Evolutionary conservation across 192 early-diverging fungal genomes (phyloP), one percentile per base, ranked within the genome.

Genomic region (Spinellus fusiger): DNA sequence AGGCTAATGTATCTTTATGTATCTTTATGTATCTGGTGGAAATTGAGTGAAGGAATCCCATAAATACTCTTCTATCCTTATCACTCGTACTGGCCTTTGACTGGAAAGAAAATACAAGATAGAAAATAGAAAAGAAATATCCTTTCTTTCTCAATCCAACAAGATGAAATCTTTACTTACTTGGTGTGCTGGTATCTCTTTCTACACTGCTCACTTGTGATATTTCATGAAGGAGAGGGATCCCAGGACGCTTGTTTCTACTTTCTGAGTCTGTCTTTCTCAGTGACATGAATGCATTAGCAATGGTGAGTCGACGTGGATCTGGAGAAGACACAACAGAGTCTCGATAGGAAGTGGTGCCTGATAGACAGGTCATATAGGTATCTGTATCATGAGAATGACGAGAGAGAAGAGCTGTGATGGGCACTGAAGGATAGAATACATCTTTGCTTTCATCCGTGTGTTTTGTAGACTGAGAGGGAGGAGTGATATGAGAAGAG

Each of bases 301-400:
- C 54, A 16, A 56, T 56, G 10, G 22, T 56, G 25, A 56, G 5
- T 37, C 25, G 34, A 37, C 54, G 32, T 37, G 54, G 54, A 25
- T 37, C 54, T 18, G 54, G 26, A 22, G 40, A 44, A 2, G 40
- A 44, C 10, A 44, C 13, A 6, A 44, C 15, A n/a, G 40, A 44
- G 3, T 18, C 40, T 23, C 54, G 15, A 37, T 35, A 40, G 33
- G 54, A 56, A 23, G 35, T 56, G 33, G 26, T 25, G 32, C 32
- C 1, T 35, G n/a, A 37, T 56, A 25, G 20, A 26, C 23, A 5
- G 20, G 2, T 1, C 25, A 15, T 6, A 12, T 56, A 26, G 4
- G 15, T 23, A 23, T 40, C 18, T 37, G 32, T 32, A 27, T 52
- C 25, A 8, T 28, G 54, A 35, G 18, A 35, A 12, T 6, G n/a